phyloP scores from a whole-genome alignment of 345 rosid species.

The Tarenaya hassleriana region DNA sequence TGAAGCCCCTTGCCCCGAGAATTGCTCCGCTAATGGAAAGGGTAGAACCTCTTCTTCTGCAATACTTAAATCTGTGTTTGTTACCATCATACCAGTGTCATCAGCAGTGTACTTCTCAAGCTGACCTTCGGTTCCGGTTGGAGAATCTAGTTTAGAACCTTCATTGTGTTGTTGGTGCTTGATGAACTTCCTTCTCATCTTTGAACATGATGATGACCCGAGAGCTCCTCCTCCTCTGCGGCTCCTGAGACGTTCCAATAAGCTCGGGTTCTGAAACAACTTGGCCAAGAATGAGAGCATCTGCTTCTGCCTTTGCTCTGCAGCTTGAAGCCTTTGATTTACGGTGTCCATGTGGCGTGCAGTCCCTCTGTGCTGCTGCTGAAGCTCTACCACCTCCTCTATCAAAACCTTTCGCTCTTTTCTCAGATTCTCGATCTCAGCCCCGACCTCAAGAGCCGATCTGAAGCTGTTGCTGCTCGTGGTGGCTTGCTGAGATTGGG shows the following conservation, averaged over 20 bases:
- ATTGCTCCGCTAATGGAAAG: no score
- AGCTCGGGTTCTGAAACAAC: constrained; percentile 52
- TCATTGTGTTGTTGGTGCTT: constrained; percentile 36
- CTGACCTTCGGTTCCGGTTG: constrained; percentile 34
- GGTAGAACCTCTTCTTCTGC: constrained; percentile 27
- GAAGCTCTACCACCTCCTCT: constrained; percentile 57
- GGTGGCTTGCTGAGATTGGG: constrained; percentile 45
- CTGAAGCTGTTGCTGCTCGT: constrained; percentile 32
- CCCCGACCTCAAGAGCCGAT: constrained; percentile 48
- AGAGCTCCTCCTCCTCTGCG: constrained; percentile 46
- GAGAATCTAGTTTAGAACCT: constrained; percentile 27
- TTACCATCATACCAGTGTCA: constrained; percentile 28
- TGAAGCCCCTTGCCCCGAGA: constrained; percentile 33
- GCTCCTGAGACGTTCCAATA: constrained; percentile 43
- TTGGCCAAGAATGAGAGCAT: constrained; percentile 74
- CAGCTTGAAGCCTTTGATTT: constrained; percentile 51
- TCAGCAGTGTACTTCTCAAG: constrained; percentile 44
- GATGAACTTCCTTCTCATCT: constrained; percentile 55
- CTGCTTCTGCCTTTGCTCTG: constrained; percentile 70
- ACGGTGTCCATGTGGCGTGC: constrained; percentile 45
- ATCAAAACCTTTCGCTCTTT: constrained; percentile 50
- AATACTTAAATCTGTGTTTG: constrained; percentile 24
- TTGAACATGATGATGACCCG: no score
- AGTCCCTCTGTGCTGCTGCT: constrained; percentile 50
- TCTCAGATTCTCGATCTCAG: constrained; percentile 54